Percentiles rank a stretch among this genome's conserved stretches.
phyloP scores from a whole-genome alignment of 1,139 yeast species.

The Kurtzmaniella quercitrusa region DNA sequence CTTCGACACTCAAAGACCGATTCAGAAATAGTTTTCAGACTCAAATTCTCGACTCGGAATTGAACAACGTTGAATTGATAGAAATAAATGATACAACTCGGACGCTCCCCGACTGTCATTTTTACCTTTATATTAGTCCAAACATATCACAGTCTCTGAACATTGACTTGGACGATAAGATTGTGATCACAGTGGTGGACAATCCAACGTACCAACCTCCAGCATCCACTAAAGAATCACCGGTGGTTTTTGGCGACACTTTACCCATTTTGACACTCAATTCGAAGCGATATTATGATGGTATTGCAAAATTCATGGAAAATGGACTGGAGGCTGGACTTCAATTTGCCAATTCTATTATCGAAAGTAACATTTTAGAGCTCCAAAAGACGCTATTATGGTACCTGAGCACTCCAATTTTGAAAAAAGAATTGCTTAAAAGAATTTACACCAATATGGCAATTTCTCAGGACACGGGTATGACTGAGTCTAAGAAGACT shows the following conservation, averaged over 20 bases:
- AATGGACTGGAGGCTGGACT: constrained; percentile 32
- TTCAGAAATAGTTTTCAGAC: constrained; percentile 15
- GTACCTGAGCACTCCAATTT: constrained; percentile 17
- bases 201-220: constrained; percentile 31
- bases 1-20: constrained; percentile 23
- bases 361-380: constrained; percentile 35
- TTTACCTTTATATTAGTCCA: constrained; percentile 27
- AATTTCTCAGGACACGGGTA: constrained; percentile 7
- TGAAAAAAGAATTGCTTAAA: constrained; percentile 5
- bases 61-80: constrained; percentile 23
- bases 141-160: constrained; percentile 18
- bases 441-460: constrained; percentile 9
- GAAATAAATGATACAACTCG: constrained; percentile 24
- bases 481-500: constrained; percentile 6
- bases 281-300: constrained; percentile 25
- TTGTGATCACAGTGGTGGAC: constrained; percentile 36
- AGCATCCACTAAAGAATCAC: constrained; percentile 16
- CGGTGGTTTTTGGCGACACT: constrained; percentile 9
- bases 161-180: constrained; percentile 14
- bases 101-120: constrained; percentile 20
- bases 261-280: constrained; percentile 33
- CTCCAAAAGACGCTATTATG: constrained; percentile 30
- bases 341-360: constrained; percentile 25
- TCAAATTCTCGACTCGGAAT: constrained; percentile 4
- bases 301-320: constrained; percentile 28